Evolutionary conservation across 441 rosid species (phyloP).

Genomic region (Daphne laureola): DNA sequence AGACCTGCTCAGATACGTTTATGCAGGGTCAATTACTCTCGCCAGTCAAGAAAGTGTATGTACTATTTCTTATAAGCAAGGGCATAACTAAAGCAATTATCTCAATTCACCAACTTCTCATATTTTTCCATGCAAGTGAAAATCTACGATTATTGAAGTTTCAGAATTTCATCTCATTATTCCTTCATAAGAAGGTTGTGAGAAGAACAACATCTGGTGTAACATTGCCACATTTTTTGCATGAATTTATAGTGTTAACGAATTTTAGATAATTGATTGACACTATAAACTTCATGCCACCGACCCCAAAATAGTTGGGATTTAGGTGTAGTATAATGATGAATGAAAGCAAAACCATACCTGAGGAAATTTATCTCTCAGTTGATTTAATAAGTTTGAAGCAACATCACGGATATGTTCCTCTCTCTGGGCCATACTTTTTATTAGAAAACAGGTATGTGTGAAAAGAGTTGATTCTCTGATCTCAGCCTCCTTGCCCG

Average conservation of each 20-base stretch:
- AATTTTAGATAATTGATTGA: no score
- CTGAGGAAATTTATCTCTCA: conserved; percentile 97
- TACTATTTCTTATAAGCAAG: conserved; percentile 6
- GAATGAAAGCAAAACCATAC: conserved; percentile 24
- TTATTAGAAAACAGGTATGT: conserved; percentile 89
- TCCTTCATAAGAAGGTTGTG: no score
- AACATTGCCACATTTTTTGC: no score
- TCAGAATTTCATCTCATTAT: no score
- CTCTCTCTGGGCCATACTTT: conserved; percentile 95
- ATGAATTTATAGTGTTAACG: no score
- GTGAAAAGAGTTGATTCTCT: conserved; percentile 78
- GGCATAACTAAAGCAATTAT: conserved; percentile 7
- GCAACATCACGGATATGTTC: conserved; percentile 87
- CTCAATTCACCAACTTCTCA: background rate
- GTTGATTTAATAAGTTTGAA: conserved; percentile 77
- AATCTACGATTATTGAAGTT: no score
- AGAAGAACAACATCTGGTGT: no score
- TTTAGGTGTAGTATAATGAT: no score
- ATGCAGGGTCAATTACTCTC: no score
- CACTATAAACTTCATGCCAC: no score
- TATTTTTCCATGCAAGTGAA: background rate
- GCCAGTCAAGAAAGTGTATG: background rate
- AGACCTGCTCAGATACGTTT: conserved; percentile 45
- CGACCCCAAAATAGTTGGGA: no score
- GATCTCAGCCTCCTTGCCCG: conserved; percentile 72